These are phyloP conservation scores for Boletellus sp. DNA, from an alignment of 768 basidiomycete genomes.

Conservation along the genomic window DNA sequence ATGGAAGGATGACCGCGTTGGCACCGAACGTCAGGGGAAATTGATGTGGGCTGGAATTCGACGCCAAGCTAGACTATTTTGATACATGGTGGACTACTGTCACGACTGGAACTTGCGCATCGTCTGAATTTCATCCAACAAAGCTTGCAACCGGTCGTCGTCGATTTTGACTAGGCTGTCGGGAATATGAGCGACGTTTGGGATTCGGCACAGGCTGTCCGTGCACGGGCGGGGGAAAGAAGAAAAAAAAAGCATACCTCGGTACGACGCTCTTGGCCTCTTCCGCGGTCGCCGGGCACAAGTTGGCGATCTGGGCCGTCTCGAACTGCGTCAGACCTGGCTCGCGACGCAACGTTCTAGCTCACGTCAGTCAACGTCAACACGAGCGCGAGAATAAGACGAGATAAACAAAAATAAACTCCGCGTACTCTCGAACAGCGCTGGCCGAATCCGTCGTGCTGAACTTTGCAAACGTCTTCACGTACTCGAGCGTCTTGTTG, in stretches of 20 bases:
- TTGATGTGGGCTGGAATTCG: neutral
- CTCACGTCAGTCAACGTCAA: neutral
- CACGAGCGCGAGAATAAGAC: neutral
- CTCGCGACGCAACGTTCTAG: slow-evolving; percentile 64
- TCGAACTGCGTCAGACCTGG: slow-evolving; percentile 84
- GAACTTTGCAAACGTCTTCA: slow-evolving; percentile 88
- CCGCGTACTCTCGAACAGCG: slow-evolving; percentile 83
- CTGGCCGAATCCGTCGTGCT: slow-evolving; percentile 79
- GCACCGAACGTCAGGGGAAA: too few relatives aligned
- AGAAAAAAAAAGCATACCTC: slow-evolving; percentile 45
- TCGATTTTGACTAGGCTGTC: slow-evolving; percentile 76
- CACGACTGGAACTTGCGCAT: slow-evolving; percentile 87
- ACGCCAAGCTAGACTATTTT: slow-evolving; percentile 3
- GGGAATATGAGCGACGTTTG: too few relatives aligned
- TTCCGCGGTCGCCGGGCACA: slow-evolving; percentile 83
- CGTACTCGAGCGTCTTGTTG: slow-evolving; percentile 90
- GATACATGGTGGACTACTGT: slow-evolving; percentile 15
- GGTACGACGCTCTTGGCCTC: slow-evolving; percentile 91
- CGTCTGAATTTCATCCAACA: slow-evolving; percentile 85
- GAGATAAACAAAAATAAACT: too few relatives aligned
- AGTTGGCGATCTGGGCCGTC: slow-evolving; percentile 87
- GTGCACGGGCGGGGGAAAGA: neutral
- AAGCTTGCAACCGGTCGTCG: slow-evolving; percentile 76
- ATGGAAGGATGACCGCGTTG: slow-evolving; percentile 41
- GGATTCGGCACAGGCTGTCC: too few relatives aligned